These are phyloP conservation scores for Penicillium sp. DNA, from an alignment of 2,329 filamentous ascomycete species.

Conservation along the genomic window DNA sequence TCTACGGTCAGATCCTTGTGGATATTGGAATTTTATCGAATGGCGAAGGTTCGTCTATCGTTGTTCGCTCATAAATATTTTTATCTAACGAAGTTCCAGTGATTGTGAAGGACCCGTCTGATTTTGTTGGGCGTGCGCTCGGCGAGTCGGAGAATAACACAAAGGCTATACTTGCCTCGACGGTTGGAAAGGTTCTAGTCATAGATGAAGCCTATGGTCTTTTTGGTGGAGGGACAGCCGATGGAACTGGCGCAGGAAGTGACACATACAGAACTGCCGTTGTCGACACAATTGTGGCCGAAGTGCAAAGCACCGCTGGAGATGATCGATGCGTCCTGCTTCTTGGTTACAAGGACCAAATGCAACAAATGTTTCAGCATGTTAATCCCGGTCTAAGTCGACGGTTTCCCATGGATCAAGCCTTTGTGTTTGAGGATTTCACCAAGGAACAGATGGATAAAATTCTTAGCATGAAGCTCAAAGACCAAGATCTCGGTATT, in stretches of 20 bases:
- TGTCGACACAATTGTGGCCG: constrained; percentile 67
- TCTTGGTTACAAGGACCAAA: constrained; percentile 63
- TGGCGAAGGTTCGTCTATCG: constrained; percentile 53
- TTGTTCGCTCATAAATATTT: constrained; percentile 1
- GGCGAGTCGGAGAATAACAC: constrained; percentile 66
- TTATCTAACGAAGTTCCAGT: constrained; percentile 42
- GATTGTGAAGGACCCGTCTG: constrained; percentile 64
- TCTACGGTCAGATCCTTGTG: constrained; percentile 63
- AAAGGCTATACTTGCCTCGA: constrained; percentile 62
- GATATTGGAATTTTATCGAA: constrained; percentile 62
- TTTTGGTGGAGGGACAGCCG: constrained; percentile 31
- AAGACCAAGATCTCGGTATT: constrained; percentile 48
- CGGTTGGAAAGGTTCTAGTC: constrained; percentile 66
- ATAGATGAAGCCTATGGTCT: constrained; percentile 77
- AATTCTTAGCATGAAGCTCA: constrained; percentile 61
- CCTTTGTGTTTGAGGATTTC: constrained; percentile 67
- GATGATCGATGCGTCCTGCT: constrained; percentile 69
- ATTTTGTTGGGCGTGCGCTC: constrained; percentile 61
- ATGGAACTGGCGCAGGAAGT: constrained; percentile 23
- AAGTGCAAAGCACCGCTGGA: constrained; percentile 62
- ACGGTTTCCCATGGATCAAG: constrained; percentile 58
- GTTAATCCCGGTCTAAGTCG: constrained; percentile 64
- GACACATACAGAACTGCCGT: constrained; percentile 58
- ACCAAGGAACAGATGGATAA: constrained; percentile 49
- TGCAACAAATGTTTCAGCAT: constrained; percentile 67